Conservation (phyloP, 805 yeast species). For the Teunomyces funiuensis region DNA sequence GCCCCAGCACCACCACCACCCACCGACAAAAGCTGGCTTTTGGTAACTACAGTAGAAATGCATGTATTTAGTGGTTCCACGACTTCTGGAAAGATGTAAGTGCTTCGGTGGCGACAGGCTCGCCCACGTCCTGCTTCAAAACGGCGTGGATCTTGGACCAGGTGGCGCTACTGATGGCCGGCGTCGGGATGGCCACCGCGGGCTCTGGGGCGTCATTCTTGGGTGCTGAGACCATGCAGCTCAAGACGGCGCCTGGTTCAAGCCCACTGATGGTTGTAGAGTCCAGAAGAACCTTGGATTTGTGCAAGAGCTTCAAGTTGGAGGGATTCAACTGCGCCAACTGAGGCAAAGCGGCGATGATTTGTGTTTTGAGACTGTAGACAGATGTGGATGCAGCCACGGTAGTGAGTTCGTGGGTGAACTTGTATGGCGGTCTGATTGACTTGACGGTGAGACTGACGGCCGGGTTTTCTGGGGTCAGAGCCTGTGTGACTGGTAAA, state of each 20-base stretch:
- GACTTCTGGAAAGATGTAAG: constrained; percentile 13
- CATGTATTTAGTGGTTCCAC: constrained; percentile 5
- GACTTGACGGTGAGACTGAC: constrained; percentile 53
- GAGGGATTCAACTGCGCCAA: constrained; percentile 27
- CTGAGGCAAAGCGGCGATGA: constrained; percentile 29
- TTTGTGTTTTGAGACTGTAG: constrained; percentile 37
- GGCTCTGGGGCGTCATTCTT: background rate
- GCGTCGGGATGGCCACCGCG: constrained; percentile 9
- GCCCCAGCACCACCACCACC: background rate
- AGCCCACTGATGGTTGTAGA: constrained; percentile 22
- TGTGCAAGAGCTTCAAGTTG: constrained; percentile 52
- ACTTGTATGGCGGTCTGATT: constrained; percentile 67
- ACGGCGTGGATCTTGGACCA: constrained; percentile 21
- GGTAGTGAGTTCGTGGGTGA: constrained; percentile 32
- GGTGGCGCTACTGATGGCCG: constrained; percentile 13
- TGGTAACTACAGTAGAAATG: constrained; percentile 4
- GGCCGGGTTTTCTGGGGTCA: constrained; percentile 7
- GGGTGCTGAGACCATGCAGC: constrained; percentile 4
- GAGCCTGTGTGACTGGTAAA: constrained; percentile 28
- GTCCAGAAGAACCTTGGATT: constrained; percentile 64
- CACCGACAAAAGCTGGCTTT: background rate
- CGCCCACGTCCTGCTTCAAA: constrained; percentile 21
- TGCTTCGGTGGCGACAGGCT: constrained; percentile 14
- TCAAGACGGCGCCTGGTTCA: constrained; percentile 1
- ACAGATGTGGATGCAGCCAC: constrained; percentile 29